phyloP scores from a whole-genome alignment of 345 rosid species.

The Moringa oleifera region DNA sequence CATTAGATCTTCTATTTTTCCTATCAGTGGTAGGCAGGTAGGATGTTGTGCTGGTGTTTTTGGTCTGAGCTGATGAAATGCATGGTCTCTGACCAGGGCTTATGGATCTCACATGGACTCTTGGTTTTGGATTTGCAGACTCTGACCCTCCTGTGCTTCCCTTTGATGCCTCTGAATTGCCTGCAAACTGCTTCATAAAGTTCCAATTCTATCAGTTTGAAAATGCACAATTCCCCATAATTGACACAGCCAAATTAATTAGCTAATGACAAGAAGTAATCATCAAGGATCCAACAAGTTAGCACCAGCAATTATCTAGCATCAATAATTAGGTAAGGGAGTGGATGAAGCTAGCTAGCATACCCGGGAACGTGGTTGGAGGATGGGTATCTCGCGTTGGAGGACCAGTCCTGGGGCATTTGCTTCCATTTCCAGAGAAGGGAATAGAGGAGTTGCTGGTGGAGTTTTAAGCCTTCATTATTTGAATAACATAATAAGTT shows the following conservation, averaged over 20 bases:
- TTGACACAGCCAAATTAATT: too few relatives aligned
- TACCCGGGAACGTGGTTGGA: conserved; percentile 51
- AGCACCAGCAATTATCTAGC: not conserved
- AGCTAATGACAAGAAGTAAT: too few relatives aligned
- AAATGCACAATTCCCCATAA: too few relatives aligned
- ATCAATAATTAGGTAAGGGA: not conserved
- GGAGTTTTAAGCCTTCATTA: conserved; percentile 58
- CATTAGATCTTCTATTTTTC: conserved; percentile 7
- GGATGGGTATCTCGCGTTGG: conserved; percentile 46
- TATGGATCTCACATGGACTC: conserved; percentile 21
- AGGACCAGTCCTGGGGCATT: conserved; percentile 24
- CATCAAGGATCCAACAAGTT: too few relatives aligned
- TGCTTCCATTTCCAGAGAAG: conserved; percentile 66
- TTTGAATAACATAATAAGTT: not conserved
- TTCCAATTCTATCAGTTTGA: not conserved
- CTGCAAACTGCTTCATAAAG: conserved; percentile 27
- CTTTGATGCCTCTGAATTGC: conserved; percentile 15
- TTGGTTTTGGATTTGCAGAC: conserved; percentile 28
- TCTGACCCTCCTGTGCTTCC: conserved; percentile 12
- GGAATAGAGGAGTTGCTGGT: conserved; percentile 70
- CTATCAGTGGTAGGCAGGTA: conserved; percentile 1
- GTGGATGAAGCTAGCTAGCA: not conserved
- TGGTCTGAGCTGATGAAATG: conserved; percentile 14
- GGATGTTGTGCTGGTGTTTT: conserved; percentile 10
- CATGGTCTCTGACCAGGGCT: conserved; percentile 23